Conservation (phyloP, 2,329 filamentous ascomycete genomes). For the Hortaea werneckii region DNA sequence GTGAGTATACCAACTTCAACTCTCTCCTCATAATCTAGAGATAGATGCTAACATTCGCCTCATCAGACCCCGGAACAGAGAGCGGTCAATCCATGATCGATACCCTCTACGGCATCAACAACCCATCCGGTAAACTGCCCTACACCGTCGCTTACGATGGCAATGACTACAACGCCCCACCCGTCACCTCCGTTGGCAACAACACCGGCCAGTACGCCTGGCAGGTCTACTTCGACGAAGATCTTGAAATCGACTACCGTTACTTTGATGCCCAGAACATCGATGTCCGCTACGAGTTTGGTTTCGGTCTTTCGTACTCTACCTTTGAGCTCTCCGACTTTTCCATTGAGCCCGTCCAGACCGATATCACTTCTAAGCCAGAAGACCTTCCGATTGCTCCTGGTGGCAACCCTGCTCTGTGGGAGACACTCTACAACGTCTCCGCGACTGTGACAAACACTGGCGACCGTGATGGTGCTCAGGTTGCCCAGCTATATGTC, state of each 20-base stretch:
- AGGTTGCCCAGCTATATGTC: slow-evolving; percentile 47
- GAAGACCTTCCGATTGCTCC: slow-evolving; percentile 20
- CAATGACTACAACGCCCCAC: slow-evolving; percentile 17
- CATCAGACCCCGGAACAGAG: slow-evolving; percentile 11
- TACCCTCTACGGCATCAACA: slow-evolving; percentile 19
- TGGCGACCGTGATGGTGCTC: slow-evolving; percentile 42
- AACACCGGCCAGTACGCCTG: slow-evolving; percentile 13
- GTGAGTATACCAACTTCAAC: slow-evolving; percentile 15
- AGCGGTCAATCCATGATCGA: slow-evolving; percentile 14
- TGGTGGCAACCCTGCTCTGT: slow-evolving; percentile 41
- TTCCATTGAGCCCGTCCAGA: background rate
- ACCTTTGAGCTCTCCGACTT: slow-evolving; percentile 30
- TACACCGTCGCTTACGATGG: slow-evolving; percentile 23
- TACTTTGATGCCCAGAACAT: slow-evolving; percentile 32
- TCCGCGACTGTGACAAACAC: slow-evolving; percentile 52
- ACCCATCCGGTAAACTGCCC: slow-evolving; percentile 19
- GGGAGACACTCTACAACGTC: slow-evolving; percentile 49
- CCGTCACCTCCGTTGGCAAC: slow-evolving; percentile 7
- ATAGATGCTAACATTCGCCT: too few relatives aligned
- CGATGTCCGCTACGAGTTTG: slow-evolving; percentile 18
- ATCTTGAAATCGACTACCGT: slow-evolving; percentile 36
- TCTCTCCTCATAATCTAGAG: too few relatives aligned
- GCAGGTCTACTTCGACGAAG: slow-evolving; percentile 22
- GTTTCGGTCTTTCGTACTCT: slow-evolving; percentile 30
- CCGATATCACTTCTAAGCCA: background rate